Evolutionary conservation across 805 yeast genomes (phyloP).

Genomic region (Candida morakotiae): DNA sequence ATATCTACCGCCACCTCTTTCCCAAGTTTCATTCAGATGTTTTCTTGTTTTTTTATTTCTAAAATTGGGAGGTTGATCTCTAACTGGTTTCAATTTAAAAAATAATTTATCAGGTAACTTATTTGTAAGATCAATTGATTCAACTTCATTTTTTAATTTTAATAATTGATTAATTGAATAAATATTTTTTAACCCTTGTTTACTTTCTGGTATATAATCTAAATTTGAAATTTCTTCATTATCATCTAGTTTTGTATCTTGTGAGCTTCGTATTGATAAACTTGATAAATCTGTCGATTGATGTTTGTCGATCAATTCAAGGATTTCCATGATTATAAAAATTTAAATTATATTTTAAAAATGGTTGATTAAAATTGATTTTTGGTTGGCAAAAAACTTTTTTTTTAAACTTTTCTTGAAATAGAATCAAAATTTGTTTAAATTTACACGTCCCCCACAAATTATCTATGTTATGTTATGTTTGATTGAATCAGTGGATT

Average conservation of each 20-base stretch:
- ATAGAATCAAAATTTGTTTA: too few species aligned
- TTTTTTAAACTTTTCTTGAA: too few species aligned
- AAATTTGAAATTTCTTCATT: not conserved
- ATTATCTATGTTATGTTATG: too few species aligned
- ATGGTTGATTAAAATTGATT: slow-evolving; percentile 10
- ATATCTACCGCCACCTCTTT: slow-evolving; percentile 12
- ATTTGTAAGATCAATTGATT: slow-evolving; percentile 23
- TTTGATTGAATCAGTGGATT: too few species aligned
- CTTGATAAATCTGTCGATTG: not conserved
- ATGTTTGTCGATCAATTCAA: not conserved
- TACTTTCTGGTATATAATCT: slow-evolving; percentile 5
- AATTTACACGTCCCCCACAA: too few species aligned
- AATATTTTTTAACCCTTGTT: slow-evolving; percentile 7
- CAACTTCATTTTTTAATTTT: slow-evolving; percentile 31
- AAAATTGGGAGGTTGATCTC: slow-evolving; percentile 8
- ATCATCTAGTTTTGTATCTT: not conserved
- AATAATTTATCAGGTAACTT: slow-evolving; percentile 45
- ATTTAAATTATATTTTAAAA: too few species aligned
- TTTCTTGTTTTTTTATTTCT: slow-evolving; percentile 13
- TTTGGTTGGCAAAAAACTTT: not conserved
- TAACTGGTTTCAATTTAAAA: slow-evolving; percentile 34
- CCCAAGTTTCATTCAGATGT: slow-evolving; percentile 26
- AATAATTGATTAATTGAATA: slow-evolving; percentile 28
- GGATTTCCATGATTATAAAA: not conserved
- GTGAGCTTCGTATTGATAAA: not conserved